Conservation (phyloP, 768 basidiomycete genomes). For the Rhodotorula taiwanensis region DNA sequence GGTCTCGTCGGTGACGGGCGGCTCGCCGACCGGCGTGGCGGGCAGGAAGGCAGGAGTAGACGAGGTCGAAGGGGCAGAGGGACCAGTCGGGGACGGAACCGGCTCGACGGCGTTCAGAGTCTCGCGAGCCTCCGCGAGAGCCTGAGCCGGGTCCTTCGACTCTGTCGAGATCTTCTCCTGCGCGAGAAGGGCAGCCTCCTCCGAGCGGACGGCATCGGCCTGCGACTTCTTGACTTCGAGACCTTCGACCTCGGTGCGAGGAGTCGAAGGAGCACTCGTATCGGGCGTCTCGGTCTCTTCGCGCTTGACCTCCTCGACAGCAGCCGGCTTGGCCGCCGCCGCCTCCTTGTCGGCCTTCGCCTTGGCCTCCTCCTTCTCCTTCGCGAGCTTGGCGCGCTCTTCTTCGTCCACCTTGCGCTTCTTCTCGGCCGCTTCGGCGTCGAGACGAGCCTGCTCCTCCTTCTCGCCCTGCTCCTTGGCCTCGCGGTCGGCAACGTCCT, state of each 20-base stretch:
- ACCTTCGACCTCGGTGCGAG: slow-evolving; percentile 20
- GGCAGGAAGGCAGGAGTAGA: slow-evolving; percentile 27
- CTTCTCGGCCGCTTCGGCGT: slow-evolving; percentile 2
- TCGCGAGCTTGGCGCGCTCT: slow-evolving; percentile 2
- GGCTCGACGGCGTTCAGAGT: slow-evolving; percentile 24
- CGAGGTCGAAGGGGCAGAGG: background rate
- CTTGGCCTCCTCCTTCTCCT: slow-evolving; percentile 9
- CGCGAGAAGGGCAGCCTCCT: slow-evolving; percentile 31
- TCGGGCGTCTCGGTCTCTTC: slow-evolving; percentile 4
- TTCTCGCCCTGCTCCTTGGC: slow-evolving; percentile 6
- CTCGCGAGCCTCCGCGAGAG: slow-evolving; percentile 34
- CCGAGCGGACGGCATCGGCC: slow-evolving; percentile 28
- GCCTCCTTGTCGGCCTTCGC: background rate
- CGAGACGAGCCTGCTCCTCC: slow-evolving; percentile 14
- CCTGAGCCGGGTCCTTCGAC: slow-evolving; percentile 21
- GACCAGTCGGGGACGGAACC: background rate
- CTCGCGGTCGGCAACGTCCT: slow-evolving; percentile 16
- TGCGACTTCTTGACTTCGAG: slow-evolving; percentile 19
- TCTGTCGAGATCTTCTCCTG: slow-evolving; percentile 24
- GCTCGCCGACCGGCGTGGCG: slow-evolving; percentile 25
- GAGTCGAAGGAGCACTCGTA: slow-evolving; percentile 7
- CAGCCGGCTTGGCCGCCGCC: slow-evolving; percentile 11
- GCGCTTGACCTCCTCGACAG: slow-evolving; percentile 15
- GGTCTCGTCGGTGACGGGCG: slow-evolving; percentile 3
- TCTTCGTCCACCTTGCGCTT: slow-evolving; percentile 1